These are phyloP conservation scores for Mycena citricolor DNA, from an alignment of 1,284 basidiomycete species.

Conservation along the genomic window DNA sequence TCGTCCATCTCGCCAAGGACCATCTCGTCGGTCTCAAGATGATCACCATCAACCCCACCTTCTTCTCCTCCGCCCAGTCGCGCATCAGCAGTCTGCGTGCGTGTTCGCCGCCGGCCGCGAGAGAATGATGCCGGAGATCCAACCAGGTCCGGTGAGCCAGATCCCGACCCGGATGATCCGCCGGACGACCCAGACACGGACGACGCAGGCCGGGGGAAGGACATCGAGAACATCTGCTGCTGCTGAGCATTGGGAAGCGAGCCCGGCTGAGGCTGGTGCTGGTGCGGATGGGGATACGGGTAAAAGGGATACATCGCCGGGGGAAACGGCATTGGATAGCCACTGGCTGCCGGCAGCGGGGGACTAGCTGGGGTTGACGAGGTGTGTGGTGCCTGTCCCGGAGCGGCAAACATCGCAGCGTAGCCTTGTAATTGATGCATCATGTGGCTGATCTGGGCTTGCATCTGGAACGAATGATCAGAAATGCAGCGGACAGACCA, in stretches of 20 bases:
- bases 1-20: conserved; percentile 26
- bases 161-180: conserved; percentile 30
- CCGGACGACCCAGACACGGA: conserved; percentile 9
- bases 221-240: conserved; percentile 32
- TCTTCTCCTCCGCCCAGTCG: conserved; percentile 24
- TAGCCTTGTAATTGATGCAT: conserved; percentile 53
- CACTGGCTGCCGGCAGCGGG: conserved; percentile 6
- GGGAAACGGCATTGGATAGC: conserved; percentile 20
- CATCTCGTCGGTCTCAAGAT: conserved; percentile 15
- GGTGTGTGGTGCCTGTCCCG: conserved; percentile 24
- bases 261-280: conserved; percentile 23
- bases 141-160: conserved; percentile 36
- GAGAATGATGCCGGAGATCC: conserved; percentile 26
- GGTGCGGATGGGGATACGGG: conserved; percentile 21
- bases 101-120: conserved; percentile 31
- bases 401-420: conserved; percentile 34
- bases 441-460: conserved; percentile 50
- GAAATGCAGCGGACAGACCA: conserved; percentile 6
- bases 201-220: conserved; percentile 29
- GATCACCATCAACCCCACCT: conserved; percentile 18
- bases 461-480: conserved; percentile 39
- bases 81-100: conserved; percentile 27
- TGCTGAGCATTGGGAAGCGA: too few species aligned
- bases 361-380: conserved; percentile 10
- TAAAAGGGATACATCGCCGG: conserved; percentile 25